Conservation (phyloP, 129 eudicot species). For the Chrysanthemum makinoi region DNA sequence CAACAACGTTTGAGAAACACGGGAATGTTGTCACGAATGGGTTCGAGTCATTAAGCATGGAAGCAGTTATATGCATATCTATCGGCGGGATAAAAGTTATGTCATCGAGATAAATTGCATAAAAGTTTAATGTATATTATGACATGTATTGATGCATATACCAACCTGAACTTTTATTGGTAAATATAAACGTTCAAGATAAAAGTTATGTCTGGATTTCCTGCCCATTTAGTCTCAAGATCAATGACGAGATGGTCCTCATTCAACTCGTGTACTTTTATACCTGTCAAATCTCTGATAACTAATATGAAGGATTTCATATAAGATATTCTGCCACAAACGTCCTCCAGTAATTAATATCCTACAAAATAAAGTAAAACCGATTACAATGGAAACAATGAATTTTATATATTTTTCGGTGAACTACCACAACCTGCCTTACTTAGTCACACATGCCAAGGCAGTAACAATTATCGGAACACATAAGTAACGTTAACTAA, state of each 20-base stretch:
- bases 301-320: no score
- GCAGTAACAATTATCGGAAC: no score
- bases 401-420: no score
- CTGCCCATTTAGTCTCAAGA: conserved; percentile 62
- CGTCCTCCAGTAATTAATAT: no score
- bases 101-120: conserved; percentile 11
- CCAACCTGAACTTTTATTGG: conserved; percentile 56
- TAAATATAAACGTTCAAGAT: conserved; percentile 40
- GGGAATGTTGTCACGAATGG: conserved; percentile 81
- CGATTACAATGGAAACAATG: no score
- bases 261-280: conserved; percentile 56
- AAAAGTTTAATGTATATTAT: neutral
- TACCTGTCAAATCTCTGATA: conserved; percentile 35
- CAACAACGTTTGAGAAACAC: conserved; percentile 50
- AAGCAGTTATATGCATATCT: conserved; percentile 58
- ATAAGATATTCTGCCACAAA: no score
- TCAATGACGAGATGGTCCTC: conserved; percentile 65
- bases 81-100: conserved; percentile 43
- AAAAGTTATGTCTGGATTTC: conserved; percentile 52
- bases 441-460: no score
- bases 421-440: no score
- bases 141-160: no score
- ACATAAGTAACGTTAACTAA: no score
- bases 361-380: no score
- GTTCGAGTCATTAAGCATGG: conserved; percentile 55